Evolutionary conservation across 2,329 filamentous ascomycete genomes (phyloP).

Genomic region (Hypomyces rosellus): DNA sequence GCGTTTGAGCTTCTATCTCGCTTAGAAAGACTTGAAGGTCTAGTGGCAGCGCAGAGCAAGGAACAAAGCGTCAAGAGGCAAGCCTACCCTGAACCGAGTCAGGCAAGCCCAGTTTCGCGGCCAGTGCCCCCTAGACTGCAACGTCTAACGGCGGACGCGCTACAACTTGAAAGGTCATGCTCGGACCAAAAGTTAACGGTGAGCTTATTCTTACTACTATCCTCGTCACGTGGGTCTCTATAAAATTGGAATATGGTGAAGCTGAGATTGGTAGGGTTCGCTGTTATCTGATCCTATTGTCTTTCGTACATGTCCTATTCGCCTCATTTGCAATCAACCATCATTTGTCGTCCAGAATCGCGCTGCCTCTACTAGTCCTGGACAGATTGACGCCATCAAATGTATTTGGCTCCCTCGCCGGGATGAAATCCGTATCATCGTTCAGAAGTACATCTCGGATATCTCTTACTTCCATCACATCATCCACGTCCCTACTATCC

Average conservation of each 20-base stretch:
- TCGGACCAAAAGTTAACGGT: slow-evolving; percentile 25
- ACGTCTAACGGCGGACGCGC: slow-evolving; percentile 27
- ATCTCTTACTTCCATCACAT: slow-evolving; percentile 28
- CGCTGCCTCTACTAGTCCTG: slow-evolving; percentile 15
- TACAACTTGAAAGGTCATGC: slow-evolving; percentile 27
- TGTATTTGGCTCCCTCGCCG: slow-evolving; percentile 30
- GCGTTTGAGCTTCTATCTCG: slow-evolving; percentile 18
- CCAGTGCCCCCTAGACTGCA: slow-evolving; percentile 25
- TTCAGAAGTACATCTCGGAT: slow-evolving; percentile 25
- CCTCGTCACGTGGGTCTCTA: neutral
- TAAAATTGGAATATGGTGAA: neutral
- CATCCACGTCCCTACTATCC: slow-evolving; percentile 23
- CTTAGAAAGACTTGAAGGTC: slow-evolving; percentile 16
- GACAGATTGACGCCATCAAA: slow-evolving; percentile 23
- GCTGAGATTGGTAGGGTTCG: slow-evolving; percentile 20
- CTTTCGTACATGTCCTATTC: slow-evolving; percentile 28
- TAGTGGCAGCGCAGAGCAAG: slow-evolving; percentile 14
- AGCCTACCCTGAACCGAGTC: slow-evolving; percentile 1
- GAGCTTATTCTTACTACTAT: slow-evolving; percentile 11
- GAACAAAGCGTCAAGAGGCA: neutral
- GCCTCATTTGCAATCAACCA: slow-evolving; percentile 26
- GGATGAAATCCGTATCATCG: slow-evolving; percentile 23
- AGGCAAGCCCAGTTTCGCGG: slow-evolving; percentile 2
- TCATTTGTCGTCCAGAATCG: slow-evolving; percentile 25
- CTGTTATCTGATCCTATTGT: slow-evolving; percentile 24